A percentile compares a stretch with the other conserved stretches of the same genome.
Conservation (phyloP, 345 rosid genomes). For the Hypericum perforatum region DNA sequence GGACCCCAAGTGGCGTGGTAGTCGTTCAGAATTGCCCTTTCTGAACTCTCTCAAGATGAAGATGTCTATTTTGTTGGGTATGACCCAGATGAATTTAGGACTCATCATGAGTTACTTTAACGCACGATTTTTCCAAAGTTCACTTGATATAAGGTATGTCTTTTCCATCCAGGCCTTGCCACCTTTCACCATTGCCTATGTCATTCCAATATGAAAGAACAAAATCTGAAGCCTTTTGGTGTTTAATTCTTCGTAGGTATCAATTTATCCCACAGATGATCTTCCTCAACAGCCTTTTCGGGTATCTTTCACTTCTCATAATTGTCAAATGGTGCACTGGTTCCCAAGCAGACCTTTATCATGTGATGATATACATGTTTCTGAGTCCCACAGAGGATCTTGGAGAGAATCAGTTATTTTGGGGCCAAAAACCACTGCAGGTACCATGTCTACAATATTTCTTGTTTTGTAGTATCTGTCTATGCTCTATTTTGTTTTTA, state of each 20-base stretch:
- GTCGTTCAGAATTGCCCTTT: constrained; percentile 90
- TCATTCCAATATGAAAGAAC: neutral
- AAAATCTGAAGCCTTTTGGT: constrained; percentile 14
- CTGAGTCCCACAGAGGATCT: constrained; percentile 88
- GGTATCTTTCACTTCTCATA: constrained; percentile 87
- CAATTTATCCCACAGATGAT: constrained; percentile 97
- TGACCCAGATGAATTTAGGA: constrained; percentile 93
- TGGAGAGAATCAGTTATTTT: constrained; percentile 79
- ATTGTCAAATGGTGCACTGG: constrained; percentile 96
- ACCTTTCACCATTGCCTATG: neutral
- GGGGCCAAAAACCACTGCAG: constrained; percentile 96
- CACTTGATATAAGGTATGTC: constrained; percentile 68
- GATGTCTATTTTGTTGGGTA: constrained; percentile 90
- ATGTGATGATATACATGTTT: constrained; percentile 99
- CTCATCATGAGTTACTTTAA: constrained; percentile 77
- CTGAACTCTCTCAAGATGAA: constrained; percentile 94
- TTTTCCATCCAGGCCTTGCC: no score
- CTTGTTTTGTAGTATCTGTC: neutral
- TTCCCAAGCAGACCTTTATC: constrained; percentile 95
- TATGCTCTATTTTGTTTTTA: constrained; percentile 6
- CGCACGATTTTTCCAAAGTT: constrained; percentile 63
- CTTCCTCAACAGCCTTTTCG: constrained; percentile 87
- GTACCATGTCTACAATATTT: constrained; percentile 14
- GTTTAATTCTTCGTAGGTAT: constrained; percentile 46
- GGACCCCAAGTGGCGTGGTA: constrained; percentile 99